A percentile compares a stretch with the other conserved stretches of the same genome.
Evolutionary conservation across 371 early-diverging fungal genomes (phyloP).

Genomic region (Mortierella sp.): DNA sequence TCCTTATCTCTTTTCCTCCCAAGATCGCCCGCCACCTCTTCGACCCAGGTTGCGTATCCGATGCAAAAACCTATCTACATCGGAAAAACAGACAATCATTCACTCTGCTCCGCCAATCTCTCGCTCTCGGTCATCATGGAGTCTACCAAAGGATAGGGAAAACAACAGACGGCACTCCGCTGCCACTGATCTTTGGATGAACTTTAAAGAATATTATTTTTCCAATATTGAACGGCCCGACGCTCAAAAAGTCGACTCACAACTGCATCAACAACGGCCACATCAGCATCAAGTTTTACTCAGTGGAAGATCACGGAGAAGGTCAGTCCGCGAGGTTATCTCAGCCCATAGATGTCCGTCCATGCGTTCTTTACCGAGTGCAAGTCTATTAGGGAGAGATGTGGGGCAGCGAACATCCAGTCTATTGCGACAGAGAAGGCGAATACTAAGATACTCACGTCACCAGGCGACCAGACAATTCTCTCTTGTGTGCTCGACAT

Average conservation of each 20-base stretch:
- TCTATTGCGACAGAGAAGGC: not conserved
- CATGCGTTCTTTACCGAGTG: not conserved
- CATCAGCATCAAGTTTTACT: not conserved
- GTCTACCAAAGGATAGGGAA: not conserved
- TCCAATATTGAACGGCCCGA: not conserved
- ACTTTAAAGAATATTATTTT: not conserved
- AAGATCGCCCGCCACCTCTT: not conserved
- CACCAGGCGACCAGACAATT: slow-evolving; percentile 10
- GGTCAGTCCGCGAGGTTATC: not conserved
- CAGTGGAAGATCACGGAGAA: slow-evolving; percentile 4
- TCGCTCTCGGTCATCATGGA: not conserved
- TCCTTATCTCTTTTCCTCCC: not conserved
- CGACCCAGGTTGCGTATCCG: slow-evolving; percentile 8
- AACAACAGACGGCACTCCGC: slow-evolving; percentile 7
- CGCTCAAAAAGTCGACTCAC: not conserved
- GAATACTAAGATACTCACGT: slow-evolving; percentile 7
- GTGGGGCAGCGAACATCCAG: not conserved
- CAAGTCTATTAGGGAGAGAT: not conserved
- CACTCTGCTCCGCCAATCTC: not conserved
- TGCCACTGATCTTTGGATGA: not conserved
- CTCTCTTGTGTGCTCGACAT: not conserved
- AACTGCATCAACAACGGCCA: not conserved
- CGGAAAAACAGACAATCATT: not conserved
- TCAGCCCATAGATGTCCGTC: not conserved
- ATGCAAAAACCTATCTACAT: not conserved